phyloP scores from a whole-genome alignment of 306 rosid species.

The Purshia tridentata region DNA sequence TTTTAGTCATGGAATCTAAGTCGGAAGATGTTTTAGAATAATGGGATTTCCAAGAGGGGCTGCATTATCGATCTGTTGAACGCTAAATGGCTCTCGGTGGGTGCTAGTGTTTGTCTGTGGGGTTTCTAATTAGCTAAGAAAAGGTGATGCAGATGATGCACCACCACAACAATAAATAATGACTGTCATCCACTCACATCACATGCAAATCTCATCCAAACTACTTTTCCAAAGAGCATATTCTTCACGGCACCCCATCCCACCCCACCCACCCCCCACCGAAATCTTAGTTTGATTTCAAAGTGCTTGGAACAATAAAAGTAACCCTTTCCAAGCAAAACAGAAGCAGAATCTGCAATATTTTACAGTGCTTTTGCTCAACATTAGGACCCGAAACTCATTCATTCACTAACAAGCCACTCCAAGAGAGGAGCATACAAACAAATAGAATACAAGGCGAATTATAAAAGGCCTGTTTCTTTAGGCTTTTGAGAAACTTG shows the following conservation, averaged over 20 bases:
- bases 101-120: not conserved
- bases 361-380: not conserved
- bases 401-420: conserved; percentile 61
- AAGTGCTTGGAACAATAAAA: not conserved
- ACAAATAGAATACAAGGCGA: conserved; percentile 58
- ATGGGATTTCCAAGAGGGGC: conserved; percentile 23
- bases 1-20: conserved; percentile 2
- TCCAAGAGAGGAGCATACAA: conserved; percentile 63
- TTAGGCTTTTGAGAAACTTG: conserved; percentile 67
- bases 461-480: conserved; percentile 55
- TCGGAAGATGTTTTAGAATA: not conserved
- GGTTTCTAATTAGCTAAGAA: conserved; percentile 1
- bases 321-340: not conserved
- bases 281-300: not conserved
- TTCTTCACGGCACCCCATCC: conserved; percentile 1
- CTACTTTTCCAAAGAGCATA: conserved; percentile 14
- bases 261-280: not conserved
- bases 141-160: not conserved
- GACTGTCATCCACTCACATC: conserved; percentile 56
- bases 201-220: conserved; percentile 41
- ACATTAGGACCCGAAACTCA: not conserved
- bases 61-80: not conserved
- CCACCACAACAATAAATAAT: not conserved
- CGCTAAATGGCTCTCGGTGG: not conserved
- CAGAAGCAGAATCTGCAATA: conserved; percentile 5